Base-by-base conservation (phyloP, 495 filamentous ascomycete species). In the Penicillium psychrofluorescens region DNA sequence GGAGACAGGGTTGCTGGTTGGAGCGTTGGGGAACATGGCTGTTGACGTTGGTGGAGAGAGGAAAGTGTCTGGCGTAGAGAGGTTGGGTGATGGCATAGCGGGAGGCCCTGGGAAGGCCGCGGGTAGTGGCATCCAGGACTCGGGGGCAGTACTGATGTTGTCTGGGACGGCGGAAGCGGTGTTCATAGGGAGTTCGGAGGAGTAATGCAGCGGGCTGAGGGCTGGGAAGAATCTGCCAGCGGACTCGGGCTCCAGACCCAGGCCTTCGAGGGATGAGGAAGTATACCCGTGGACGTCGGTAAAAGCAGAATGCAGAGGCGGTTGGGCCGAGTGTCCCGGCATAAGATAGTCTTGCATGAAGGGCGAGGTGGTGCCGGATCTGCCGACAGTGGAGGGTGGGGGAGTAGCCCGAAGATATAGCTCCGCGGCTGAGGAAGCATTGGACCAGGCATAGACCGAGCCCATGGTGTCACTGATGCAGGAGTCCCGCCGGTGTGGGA, bases 391-490 rank as follows among this genome's bases (percentile, higher is more conserved):
- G 28, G 44, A 29, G 8, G 50, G 43, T 4, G 45, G 44, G 4
- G 43, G 15, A 16, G 44, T 14, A 1, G 54, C 38, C 41, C 36
- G 40, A 12, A 54, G 30, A 12, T 22, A 22, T 22, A 48, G 40
- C 7, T 52, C 56, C n/a, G 47, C 33, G 27, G 46, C 45, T 8
- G 56, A 60, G 3, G 54, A 16, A 35, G 35, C 52, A 10, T 22
- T 22, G 22, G 56, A 60, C 56, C 56, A 60, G 11, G 51, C 43
- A 35, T 46, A 58, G 9, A 55, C 40, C 36, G 57, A 60, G 11
- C 45, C 44, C 14, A 57, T 16, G 32, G 51, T 44, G 11, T 55
- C 54, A 35, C 46, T 49, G 32, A 43, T 38, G 22, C 40, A 35
- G 2, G 55, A 61, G 29, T 38, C 51, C 29, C 46, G 44, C 37